A percentile compares a stretch with the other conserved stretches of the same genome.
phyloP scores from a whole-genome alignment of 495 filamentous ascomycete species.

The Penicillium malachiteum region DNA sequence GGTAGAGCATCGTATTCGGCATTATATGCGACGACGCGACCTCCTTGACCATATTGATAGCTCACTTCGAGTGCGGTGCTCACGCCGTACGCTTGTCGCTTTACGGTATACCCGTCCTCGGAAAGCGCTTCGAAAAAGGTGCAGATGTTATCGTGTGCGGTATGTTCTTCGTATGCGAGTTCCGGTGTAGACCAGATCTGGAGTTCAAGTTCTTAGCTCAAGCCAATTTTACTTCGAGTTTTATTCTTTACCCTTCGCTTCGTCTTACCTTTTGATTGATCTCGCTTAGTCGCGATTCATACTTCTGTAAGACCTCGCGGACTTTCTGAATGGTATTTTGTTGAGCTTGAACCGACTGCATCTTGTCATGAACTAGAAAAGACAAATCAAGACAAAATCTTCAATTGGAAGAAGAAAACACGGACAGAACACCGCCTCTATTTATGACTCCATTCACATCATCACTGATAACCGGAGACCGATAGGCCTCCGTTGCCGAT shows the following conservation, averaged over 20 bases:
- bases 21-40: constrained; percentile 41
- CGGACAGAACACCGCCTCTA: too few species aligned
- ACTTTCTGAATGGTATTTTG: constrained; percentile 24
- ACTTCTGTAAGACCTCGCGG: constrained; percentile 25
- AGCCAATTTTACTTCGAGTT: too few species aligned
- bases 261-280: constrained; percentile 46
- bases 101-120: constrained; percentile 29
- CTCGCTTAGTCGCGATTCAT: constrained; percentile 31
- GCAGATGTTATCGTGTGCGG: constrained; percentile 52
- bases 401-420: too few species aligned
- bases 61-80: constrained; percentile 55
- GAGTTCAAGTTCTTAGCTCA: too few species aligned
- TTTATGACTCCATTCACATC: background rate
- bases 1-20: constrained; percentile 56
- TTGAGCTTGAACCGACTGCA: constrained; percentile 18
- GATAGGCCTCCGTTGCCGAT: constrained; percentile 13
- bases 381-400: too few species aligned
- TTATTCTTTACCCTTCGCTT: too few species aligned
- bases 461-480: background rate
- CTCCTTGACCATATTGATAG: constrained; percentile 39
- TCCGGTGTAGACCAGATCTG: constrained; percentile 52
- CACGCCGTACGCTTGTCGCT: constrained; percentile 47
- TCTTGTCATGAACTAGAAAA: background rate
- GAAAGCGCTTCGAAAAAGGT: constrained; percentile 35
- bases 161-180: constrained; percentile 51